Base-by-base conservation (phyloP, 805 yeast species). In the Myxozyma sirexii region DNA sequence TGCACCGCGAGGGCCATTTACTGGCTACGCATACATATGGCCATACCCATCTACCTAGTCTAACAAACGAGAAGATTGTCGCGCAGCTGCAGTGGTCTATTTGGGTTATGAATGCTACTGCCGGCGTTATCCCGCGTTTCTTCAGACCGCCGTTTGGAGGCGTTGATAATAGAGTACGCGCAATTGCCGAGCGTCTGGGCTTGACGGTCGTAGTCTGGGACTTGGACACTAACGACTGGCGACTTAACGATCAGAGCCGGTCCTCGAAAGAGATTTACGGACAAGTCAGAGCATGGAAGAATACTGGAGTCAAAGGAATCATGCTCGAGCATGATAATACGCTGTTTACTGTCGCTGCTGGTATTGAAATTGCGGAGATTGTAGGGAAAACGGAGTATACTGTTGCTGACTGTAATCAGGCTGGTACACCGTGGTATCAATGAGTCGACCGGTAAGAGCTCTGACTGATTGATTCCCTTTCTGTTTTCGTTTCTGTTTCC, bases 61-160 rank as follows among this genome's bases (percentile, higher is more conserved):
- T 92, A 59, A 73, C 84, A 21, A 90, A 90, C 70, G 94, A 90
- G 74, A 82, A 89, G 63, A 84, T 92, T 19, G 84, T 88, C 56
- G 96, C 97, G 0, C 96, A 92, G 71, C 75, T 92, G 39, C 86
- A 93, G 73, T 92, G 98, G 98, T 86, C 96, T 1, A 84, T 91
- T 37, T 92, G 97, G 97, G 97, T 97, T 3, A 90, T 92, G 92
- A 92, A 93, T 75, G 97, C 97, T 1, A 91, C 97, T 0, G 89
- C 90, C 0, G 78, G 84, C 23, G 93, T 91, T 69, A 71, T 88
- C 12, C 98, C 98, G 8, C 87, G 87, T 69, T 93, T 93, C 88
- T 93, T 88, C 72, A 81, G 98, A 66, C 98, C 98, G 0, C 98
- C 98, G 0, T 93, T 90, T 71, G 98, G 98, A 0, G 97, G 96